Evolutionary conservation across 1,284 basidiomycete species (phyloP).

Genomic region (Laetiporus sulphureus): DNA sequence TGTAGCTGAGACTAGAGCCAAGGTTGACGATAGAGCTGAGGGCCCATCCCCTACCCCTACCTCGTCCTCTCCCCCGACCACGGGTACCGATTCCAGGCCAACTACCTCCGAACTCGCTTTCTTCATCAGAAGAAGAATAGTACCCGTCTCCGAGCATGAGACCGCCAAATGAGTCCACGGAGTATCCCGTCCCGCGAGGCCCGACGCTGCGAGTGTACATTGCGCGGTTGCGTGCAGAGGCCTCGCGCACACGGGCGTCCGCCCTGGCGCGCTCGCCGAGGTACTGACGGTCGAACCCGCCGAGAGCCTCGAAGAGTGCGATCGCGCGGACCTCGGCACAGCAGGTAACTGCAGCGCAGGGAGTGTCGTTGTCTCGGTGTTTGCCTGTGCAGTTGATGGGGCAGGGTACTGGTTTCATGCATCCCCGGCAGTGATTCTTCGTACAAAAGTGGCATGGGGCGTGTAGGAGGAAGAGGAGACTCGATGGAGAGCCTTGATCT

Average conservation of each 20-base stretch:
- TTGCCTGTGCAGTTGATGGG: constrained; percentile 35
- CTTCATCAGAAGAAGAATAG: no score
- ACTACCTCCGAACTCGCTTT: no score
- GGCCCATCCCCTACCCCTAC: no score
- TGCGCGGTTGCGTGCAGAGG: constrained; percentile 23
- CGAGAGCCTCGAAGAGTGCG: constrained; percentile 42
- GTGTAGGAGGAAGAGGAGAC: constrained; percentile 36
- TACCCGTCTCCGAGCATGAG: no score
- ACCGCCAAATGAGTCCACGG: no score
- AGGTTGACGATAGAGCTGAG: no score
- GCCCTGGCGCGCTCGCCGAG: constrained; percentile 34
- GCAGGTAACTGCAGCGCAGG: constrained; percentile 34
- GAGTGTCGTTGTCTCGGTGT: constrained; percentile 19
- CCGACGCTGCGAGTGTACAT: constrained; percentile 30
- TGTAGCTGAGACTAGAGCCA: no score
- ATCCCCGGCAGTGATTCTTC: constrained; percentile 42
- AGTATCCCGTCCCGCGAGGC: constrained; percentile 47
- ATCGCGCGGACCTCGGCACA: constrained; percentile 42
- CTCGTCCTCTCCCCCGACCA: constrained; percentile 9
- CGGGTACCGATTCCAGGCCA: no score
- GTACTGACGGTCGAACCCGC: constrained; percentile 40
- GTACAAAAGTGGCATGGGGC: constrained; percentile 35
- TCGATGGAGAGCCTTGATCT: constrained; percentile 26
- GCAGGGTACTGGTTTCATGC: constrained; percentile 34
- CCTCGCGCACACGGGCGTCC: constrained; percentile 30